Percentiles rank a stretch among this genome's conserved stretches.
phyloP scores from a whole-genome alignment of 1,284 basidiomycete genomes.

The Wolfiporia cocos region DNA sequence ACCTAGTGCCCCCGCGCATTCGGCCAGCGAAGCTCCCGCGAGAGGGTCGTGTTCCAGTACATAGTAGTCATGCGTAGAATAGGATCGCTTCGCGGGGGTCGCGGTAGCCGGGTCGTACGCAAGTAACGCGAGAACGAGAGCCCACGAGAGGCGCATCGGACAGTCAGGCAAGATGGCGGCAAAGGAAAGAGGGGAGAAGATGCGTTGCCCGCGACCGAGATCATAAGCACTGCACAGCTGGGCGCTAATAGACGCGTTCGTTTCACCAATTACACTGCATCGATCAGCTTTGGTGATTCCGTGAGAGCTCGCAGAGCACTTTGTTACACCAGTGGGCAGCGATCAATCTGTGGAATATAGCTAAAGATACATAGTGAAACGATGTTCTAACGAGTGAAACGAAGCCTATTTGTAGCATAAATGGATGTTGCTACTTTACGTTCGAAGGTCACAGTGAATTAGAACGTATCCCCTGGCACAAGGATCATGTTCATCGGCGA shows the following conservation, averaged over 20 bases:
- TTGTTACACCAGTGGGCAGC: too few species aligned
- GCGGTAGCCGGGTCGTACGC: constrained; percentile 20
- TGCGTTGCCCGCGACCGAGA: not conserved
- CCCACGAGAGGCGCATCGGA: constrained; percentile 25
- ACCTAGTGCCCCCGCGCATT: constrained; percentile 58
- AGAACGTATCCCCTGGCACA: not conserved
- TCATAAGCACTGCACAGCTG: not conserved
- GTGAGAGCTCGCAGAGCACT: too few species aligned
- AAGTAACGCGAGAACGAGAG: constrained; percentile 25
- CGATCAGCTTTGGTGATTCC: too few species aligned
- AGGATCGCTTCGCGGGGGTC: constrained; percentile 45
- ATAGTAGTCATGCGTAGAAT: constrained; percentile 88
- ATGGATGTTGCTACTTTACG: too few species aligned
- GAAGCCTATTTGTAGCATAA: too few species aligned
- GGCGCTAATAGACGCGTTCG: too few species aligned
- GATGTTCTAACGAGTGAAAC: too few species aligned
- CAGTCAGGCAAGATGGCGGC: not conserved
- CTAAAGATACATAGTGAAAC: not conserved
- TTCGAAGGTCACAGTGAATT: not conserved
- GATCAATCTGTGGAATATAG: not conserved
- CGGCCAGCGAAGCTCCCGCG: constrained; percentile 45
- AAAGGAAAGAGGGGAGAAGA: not conserved
- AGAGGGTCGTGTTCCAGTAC: constrained; percentile 71
- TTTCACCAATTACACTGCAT: too few species aligned
- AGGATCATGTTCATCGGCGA: not conserved